Evolutionary conservation across 352 stramenopile genomes (phyloP).

Genomic region (Globisporangium emineosum): DNA sequence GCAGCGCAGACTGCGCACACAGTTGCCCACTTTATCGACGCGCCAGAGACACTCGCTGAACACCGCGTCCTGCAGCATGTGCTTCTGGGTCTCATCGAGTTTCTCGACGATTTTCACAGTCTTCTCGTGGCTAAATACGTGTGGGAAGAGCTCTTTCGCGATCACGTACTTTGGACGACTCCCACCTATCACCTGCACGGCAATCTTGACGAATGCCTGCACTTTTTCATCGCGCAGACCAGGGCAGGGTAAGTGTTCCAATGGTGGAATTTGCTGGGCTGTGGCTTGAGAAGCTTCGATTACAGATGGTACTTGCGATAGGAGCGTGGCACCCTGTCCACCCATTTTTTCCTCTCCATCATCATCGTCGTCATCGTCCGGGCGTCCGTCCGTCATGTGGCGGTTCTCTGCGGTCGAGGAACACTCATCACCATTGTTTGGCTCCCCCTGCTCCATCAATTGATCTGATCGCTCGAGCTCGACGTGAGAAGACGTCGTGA

Average conservation of each 20-base stretch:
- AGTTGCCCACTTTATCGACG: slow-evolving; percentile 70
- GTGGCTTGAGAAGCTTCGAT: not conserved
- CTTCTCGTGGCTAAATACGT: slow-evolving; percentile 47
- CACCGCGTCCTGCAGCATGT: slow-evolving; percentile 64
- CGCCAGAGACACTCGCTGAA: slow-evolving; percentile 82
- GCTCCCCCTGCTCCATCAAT: not conserved
- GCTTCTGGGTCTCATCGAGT: slow-evolving; percentile 45
- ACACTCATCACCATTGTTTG: not conserved
- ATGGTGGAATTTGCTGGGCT: not conserved
- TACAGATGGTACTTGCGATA: slow-evolving; percentile 1
- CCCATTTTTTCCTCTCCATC: slow-evolving; percentile 12
- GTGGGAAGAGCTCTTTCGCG: slow-evolving; percentile 68
- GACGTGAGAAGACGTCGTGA: slow-evolving; percentile 17
- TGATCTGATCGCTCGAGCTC: slow-evolving; percentile 10
- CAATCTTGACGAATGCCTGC: slow-evolving; percentile 54
- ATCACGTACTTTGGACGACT: slow-evolving; percentile 81
- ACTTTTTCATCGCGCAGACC: slow-evolving; percentile 65
- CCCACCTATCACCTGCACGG: slow-evolving; percentile 68
- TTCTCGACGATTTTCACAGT: slow-evolving; percentile 68
- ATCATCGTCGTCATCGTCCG: slow-evolving; percentile 13
- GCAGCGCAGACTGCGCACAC: slow-evolving; percentile 72
- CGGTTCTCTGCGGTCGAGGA: slow-evolving; percentile 6
- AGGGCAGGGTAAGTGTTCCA: slow-evolving; percentile 37
- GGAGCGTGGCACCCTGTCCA: slow-evolving; percentile 20
- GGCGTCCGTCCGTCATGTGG: slow-evolving; percentile 13